Evolutionary conservation across 345 rosid genomes (phyloP).

Genomic region (Viola odorata): DNA sequence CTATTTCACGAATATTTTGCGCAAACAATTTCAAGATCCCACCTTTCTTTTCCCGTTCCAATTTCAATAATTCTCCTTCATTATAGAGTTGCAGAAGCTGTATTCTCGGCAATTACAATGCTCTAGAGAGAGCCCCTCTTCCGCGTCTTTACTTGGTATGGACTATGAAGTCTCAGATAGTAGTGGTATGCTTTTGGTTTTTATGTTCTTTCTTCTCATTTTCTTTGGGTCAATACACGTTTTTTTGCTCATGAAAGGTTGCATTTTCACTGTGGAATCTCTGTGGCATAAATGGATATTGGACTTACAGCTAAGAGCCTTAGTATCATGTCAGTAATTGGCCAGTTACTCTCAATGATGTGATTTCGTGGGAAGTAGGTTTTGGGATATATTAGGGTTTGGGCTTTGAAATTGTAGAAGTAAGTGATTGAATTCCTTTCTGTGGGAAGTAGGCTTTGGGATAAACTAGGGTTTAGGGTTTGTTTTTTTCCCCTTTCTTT

Average conservation of each 20-base stretch:
- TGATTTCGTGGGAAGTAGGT: no score
- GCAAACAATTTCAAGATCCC: no score
- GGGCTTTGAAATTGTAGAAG: no score
- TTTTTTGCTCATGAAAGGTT: no score
- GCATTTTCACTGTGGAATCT: no score
- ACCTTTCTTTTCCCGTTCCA: no score
- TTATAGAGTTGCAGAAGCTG: not conserved
- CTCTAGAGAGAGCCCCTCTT: conserved; percentile 7
- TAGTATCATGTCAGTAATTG: no score
- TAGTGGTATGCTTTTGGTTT: conserved; percentile 37
- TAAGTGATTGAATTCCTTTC: not conserved
- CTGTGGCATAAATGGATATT: no score
- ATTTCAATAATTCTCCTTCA: no score
- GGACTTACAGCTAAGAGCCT: no score
- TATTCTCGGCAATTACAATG: conserved; percentile 10
- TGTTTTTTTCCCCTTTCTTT: not conserved
- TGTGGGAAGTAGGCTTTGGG: not conserved
- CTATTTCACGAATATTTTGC: no score
- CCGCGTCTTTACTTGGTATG: conserved; percentile 28
- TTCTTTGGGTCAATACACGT: not conserved
- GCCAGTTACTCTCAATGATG: not conserved
- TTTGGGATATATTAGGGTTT: conserved; percentile 6
- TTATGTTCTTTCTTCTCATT: not conserved
- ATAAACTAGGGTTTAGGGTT: conserved; percentile 11
- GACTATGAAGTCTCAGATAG: conserved; percentile 42